phyloP scores from a whole-genome alignment of 176 grass and related monocot genomes.

The Thalia dealbata region DNA sequence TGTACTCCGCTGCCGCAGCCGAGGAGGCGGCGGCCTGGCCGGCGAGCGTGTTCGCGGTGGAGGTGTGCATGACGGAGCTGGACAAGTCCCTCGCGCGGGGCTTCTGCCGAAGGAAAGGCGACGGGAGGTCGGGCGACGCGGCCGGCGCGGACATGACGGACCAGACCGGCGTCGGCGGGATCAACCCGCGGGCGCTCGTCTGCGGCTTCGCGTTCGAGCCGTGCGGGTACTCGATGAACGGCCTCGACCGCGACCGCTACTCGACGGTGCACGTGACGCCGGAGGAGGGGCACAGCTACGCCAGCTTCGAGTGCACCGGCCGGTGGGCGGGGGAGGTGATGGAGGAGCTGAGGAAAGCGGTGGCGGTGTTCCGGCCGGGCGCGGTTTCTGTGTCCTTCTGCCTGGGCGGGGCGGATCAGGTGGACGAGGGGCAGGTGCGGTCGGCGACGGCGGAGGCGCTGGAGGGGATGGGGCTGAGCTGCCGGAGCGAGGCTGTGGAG shows the following conservation, averaged over 20 bases:
- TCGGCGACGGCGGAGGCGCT: constrained; percentile 3
- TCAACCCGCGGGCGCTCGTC: constrained; percentile 20
- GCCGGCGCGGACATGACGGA: constrained; percentile 28
- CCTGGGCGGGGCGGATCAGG: background rate
- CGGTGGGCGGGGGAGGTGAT: background rate
- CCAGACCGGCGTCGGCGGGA: constrained; percentile 9
- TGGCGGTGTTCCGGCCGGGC: background rate
- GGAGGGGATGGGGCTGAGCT: constrained; percentile 23
- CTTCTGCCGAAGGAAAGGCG: constrained; percentile 22
- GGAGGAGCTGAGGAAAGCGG: background rate
- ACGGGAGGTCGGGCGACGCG: constrained; percentile 15
- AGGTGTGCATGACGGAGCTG: constrained; percentile 43
- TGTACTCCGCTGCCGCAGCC: constrained; percentile 20
- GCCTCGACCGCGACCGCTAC: constrained; percentile 28
- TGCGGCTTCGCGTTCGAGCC: constrained; percentile 35
- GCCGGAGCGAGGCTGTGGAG: constrained; percentile 12
- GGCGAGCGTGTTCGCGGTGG: constrained; percentile 1
- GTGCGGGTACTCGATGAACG: constrained; percentile 46
- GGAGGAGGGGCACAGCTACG: constrained; percentile 41
- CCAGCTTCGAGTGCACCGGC: constrained; percentile 34
- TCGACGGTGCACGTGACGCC: constrained; percentile 45
- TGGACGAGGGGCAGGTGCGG: background rate
- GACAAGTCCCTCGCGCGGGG: background rate
- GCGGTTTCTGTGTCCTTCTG: constrained; percentile 24
- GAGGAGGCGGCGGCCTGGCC: background rate